phyloP scores from a whole-genome alignment of 1,284 basidiomycete genomes.

The Laetiporus sulphureus region DNA sequence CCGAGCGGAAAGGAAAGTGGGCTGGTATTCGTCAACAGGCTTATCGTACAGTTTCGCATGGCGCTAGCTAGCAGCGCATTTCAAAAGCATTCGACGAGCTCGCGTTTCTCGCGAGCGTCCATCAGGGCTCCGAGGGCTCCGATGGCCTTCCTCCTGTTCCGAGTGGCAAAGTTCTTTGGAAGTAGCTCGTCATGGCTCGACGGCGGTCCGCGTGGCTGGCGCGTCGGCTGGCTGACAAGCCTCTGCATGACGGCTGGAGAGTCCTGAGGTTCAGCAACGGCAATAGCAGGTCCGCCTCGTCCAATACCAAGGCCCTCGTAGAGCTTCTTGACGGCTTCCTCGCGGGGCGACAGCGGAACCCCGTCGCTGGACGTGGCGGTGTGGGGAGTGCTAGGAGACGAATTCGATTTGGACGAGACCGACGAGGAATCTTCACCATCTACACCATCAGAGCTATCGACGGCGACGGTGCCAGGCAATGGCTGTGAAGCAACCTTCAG shows the following conservation, averaged over 20 bases:
- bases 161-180: constrained; percentile 84
- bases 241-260: constrained; percentile 35
- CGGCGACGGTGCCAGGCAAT: constrained; percentile 50
- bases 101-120: constrained; percentile 67
- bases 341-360: constrained; percentile 64
- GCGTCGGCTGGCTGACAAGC: constrained; percentile 60
- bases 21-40: constrained; percentile 13
- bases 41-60: constrained; percentile 19
- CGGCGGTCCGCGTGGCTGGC: constrained; percentile 84
- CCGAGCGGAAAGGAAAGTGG: constrained; percentile 19
- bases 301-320: constrained; percentile 80
- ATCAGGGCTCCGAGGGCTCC: constrained; percentile 71
- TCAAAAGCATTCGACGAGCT: constrained; percentile 58
- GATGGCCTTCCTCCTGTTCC: constrained; percentile 74
- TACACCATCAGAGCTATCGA: constrained; percentile 44
- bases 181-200: constrained; percentile 80
- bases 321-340: constrained; percentile 74
- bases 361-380: constrained; percentile 55
- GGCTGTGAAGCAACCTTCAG: constrained; percentile 52
- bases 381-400: constrained; percentile 65
- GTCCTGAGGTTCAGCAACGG: constrained; percentile 24
- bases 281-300: constrained; percentile 41
- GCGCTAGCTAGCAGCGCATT: constrained; percentile 3
- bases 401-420: constrained; percentile 39
- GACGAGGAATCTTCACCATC: constrained; percentile 52